phyloP scores from a whole-genome alignment of 257 asterid genomes.

The Solanum peruvianum region DNA sequence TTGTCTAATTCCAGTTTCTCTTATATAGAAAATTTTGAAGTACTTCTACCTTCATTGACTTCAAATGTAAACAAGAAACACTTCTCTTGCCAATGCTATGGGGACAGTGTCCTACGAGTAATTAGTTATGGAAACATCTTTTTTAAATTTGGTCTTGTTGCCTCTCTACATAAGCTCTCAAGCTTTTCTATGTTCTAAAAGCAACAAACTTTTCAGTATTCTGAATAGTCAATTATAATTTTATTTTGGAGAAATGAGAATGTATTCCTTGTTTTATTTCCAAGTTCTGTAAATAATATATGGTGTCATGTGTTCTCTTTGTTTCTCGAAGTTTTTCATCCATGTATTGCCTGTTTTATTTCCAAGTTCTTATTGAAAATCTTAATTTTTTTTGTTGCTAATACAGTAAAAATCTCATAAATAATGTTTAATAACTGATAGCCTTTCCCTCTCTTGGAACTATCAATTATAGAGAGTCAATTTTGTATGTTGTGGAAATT shows the following conservation, averaged over 20 bases:
- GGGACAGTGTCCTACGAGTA: not conserved
- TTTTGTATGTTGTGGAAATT: not conserved
- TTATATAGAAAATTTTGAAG: not conserved
- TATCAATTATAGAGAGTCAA: not conserved
- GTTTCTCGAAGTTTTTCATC: not conserved
- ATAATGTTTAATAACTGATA: not conserved
- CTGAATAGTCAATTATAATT: not conserved
- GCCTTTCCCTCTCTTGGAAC: not conserved
- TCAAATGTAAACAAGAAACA: not conserved
- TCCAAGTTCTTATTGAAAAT: not conserved
- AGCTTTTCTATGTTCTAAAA: not conserved
- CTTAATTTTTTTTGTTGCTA: not conserved
- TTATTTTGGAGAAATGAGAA: not conserved
- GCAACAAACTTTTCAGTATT: not conserved
- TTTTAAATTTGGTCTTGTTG: not conserved
- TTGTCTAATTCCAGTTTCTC: not conserved
- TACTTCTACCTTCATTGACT: not conserved
- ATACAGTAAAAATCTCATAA: not conserved
- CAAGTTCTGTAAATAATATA: not conserved
- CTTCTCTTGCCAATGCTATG: not conserved
- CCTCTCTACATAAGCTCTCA: not conserved
- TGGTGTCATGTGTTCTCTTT: not conserved
- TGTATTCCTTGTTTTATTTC: not conserved
- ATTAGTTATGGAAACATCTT: not conserved
- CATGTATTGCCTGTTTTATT: no score